Evolutionary conservation across 177 flowering plant genomes (phyloP).

Genomic region (Tripterygium wilfordii): DNA sequence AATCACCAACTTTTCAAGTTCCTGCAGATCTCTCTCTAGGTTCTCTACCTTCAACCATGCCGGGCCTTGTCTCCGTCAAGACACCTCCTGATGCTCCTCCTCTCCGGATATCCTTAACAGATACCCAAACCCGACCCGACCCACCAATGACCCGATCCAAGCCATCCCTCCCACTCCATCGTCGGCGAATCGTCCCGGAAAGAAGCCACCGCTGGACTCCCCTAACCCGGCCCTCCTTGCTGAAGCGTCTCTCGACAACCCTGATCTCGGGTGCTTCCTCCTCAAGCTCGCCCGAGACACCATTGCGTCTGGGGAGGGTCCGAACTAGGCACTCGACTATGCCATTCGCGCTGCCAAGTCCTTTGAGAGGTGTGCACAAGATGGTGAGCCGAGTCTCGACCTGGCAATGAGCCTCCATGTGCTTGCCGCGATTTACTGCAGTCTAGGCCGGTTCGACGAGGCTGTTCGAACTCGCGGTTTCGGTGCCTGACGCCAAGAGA

Average conservation of each 20-base stretch:
- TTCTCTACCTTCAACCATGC: too few relatives aligned
- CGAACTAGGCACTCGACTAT: constrained; percentile 75
- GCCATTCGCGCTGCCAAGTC: constrained; percentile 86
- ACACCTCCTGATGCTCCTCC: constrained; percentile 62
- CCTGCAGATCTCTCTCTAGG: too few relatives aligned
- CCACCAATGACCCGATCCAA: constrained; percentile 42
- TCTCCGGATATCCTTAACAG: constrained; percentile 17
- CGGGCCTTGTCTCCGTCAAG: constrained; percentile 70
- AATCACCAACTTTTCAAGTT: too few relatives aligned
- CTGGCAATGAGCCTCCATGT: constrained; percentile 91
- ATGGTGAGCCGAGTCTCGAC: constrained; percentile 75
- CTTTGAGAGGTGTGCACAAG: constrained; percentile 67
- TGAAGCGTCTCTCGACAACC: constrained; percentile 84
- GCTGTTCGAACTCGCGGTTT: constrained; percentile 79
- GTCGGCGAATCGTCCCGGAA: too few relatives aligned
- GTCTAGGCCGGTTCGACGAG: constrained; percentile 83
- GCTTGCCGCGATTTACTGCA: constrained; percentile 86
- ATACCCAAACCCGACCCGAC: constrained; percentile 24
- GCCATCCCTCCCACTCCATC: constrained; percentile 58
- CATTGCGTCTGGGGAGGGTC: constrained; percentile 84
- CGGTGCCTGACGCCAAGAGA: constrained; percentile 50
- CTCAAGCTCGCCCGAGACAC: constrained; percentile 84
- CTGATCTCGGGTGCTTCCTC: constrained; percentile 94
- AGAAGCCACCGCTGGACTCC: constrained; percentile 50
- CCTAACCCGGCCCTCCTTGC: constrained; percentile 19